Evolutionary conservation across 73 alveolate genomes (phyloP), one percentile per base, ranked within the genome.

Genomic region (Tetrahymena thermophila): DNA sequence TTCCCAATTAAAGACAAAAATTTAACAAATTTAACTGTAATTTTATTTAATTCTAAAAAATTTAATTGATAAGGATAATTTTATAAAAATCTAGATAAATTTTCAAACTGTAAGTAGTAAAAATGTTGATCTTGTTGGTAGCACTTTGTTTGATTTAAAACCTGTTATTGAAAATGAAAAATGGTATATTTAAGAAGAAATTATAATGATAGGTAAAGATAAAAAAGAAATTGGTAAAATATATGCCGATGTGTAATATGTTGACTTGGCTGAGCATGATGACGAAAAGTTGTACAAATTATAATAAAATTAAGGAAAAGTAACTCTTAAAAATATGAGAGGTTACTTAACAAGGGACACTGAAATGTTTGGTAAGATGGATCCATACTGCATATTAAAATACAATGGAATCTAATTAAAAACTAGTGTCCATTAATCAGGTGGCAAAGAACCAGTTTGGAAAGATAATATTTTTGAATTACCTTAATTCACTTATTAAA

Each of bases 381-480:
- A 96, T 28, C 98, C 98, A 11, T 96, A 56, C 44, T 55, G 94
- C 19, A 93, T 44, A 34, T 35, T 96, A 21, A 71, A 19, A 23
- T 96, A 31, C n/a, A 94, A 89, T n/a, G 96, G 94, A 21, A 55
- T 50, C 8, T 44, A 25, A 21, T 56, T 71, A 38, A 56, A 96
- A 44, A 96, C 98, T 28, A 83, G 43, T 57, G 97, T 93, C 15
- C 97, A 93, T 93, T 56, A 96, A n/a, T 37, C 94, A 4, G 98
- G 97, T n/a, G 98, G 98, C 0, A 96, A 96, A 93, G 93, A 42
- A 17, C 98, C 98, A 17, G 85, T 50, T 38, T 96, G 98, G 98
- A 93, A 95, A 58, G 96, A 96, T 28, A 93, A 58, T 21, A 31
- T 96, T 43, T 38, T 31, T 40, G 89, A 71, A 71, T 28, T 71